Base-by-base conservation (phyloP, 2,329 filamentous ascomycete species). In the Penicillium sp. region DNA sequence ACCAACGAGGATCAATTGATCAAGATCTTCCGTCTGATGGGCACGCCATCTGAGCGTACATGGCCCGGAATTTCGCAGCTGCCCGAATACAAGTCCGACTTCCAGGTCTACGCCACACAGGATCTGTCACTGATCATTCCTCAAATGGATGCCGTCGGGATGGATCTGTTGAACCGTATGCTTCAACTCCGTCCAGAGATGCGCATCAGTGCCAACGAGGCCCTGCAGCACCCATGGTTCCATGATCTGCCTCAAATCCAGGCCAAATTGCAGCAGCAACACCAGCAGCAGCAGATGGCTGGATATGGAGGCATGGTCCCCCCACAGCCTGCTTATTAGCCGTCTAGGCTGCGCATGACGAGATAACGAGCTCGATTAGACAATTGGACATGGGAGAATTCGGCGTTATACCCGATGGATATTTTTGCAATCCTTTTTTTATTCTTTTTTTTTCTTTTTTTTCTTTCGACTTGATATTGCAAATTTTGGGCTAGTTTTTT, bases 21-120 rank as follows among this genome's bases (percentile, higher is more conserved):
- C 61, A 91, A 95, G 73, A 99, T 99, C 74, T 99, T 99, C 83
- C 86, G 94, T 57, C 88, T 99, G 58, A 99, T 99, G 94, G 94
- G 94, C 59, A 99, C 94, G 0, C 94, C 94, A 0, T 96, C 90
- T 0, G 94, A 99, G 75, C 87, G 91, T 42, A 91, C 89, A 5
- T 99, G 94, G 94, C 93, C 93, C 0, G 92, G 92, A 40, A 96
- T 99, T 70, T 91, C 88, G 19, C 88, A 93, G 69, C 92, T 96
- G 67, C 91, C 93, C n/a, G 94, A 99, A 75, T 99, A 97, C 82
- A 97, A 97, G 80, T 84, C 87, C 45, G 96, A 88, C 58, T 96
- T 96, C 77, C 91, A 94, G 63, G 90, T 96, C 71, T 97, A 94
- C 73, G 89, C 90, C 14, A 96, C 94, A 1, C 92, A 97, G 71